These are phyloP conservation scores for Termitomyces sp. DNA, from an alignment of 768 basidiomycete genomes.

Conservation along the genomic window DNA sequence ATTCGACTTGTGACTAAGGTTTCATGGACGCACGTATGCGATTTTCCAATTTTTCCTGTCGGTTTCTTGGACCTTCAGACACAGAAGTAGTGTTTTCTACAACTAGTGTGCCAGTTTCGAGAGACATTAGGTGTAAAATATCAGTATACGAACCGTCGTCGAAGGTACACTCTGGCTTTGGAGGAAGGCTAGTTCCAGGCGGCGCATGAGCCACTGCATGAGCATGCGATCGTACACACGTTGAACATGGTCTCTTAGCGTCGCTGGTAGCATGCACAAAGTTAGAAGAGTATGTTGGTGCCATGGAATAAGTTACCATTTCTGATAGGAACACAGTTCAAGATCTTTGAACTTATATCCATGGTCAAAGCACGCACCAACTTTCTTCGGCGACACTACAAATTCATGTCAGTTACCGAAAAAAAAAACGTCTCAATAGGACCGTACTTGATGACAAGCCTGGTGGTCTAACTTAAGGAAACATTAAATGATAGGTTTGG, in stretches of 20 bases:
- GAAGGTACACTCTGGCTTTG: conserved; percentile 67
- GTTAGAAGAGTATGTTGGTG: conserved; percentile 1
- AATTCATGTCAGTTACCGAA: conserved; percentile 15
- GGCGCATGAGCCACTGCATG: conserved; percentile 60
- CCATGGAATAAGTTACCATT: conserved; percentile 42
- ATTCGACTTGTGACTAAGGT: neutral
- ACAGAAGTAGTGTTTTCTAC: conserved; percentile 28
- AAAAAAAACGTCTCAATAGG: neutral
- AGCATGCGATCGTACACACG: conserved; percentile 69
- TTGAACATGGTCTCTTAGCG: conserved; percentile 71
- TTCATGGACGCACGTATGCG: conserved; percentile 50
- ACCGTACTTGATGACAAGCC: conserved; percentile 51
- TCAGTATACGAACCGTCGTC: conserved; percentile 48
- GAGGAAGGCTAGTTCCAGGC: conserved; percentile 46
- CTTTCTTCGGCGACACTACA: conserved; percentile 68
- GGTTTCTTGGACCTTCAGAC: conserved; percentile 50
- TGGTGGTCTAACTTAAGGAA: conserved; percentile 14
- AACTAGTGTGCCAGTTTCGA: conserved; percentile 22
- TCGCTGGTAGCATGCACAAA: conserved; percentile 38
- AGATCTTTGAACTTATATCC: neutral
- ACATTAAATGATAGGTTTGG: neutral
- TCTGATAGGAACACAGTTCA: conserved; percentile 25
- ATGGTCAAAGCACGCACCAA: conserved; percentile 37
- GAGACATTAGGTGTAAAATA: neutral
- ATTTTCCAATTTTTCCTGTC: conserved; percentile 58